Evolutionary conservation across 306 rosid species (phyloP).

Genomic region (Prunus padus): DNA sequence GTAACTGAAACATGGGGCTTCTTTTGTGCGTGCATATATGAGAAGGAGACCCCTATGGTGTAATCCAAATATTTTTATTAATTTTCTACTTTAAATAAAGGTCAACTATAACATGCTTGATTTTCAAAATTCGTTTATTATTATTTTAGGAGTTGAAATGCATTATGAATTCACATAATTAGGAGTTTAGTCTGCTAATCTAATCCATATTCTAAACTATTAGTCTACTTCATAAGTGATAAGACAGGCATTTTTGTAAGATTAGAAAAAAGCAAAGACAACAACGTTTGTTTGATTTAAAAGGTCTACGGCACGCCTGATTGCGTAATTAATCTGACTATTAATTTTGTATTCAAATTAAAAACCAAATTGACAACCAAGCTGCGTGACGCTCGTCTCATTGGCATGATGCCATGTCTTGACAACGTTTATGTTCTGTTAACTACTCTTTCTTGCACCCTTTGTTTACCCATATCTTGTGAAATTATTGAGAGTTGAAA

Average conservation of each 20-base stretch:
- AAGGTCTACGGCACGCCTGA: conserved; percentile 18
- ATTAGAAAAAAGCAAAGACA: not conserved
- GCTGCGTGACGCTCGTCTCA: conserved; percentile 1
- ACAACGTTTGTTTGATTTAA: not conserved
- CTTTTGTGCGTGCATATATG: not conserved
- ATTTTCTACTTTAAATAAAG: not conserved
- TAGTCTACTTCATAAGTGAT: not conserved
- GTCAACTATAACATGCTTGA: not conserved
- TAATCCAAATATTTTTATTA: not conserved
- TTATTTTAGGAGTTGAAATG: not conserved
- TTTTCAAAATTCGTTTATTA: not conserved
- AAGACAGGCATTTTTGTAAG: not conserved
- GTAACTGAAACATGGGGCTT: not conserved
- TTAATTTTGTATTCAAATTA: not conserved
- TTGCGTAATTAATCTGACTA: not conserved
- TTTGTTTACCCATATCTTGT: conserved; percentile 9
- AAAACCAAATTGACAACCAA: conserved; percentile 6
- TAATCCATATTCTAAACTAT: not conserved
- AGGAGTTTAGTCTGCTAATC: not conserved
- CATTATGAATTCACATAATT: not conserved
- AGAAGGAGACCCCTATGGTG: not conserved
- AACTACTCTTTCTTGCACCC: not conserved
- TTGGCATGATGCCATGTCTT: not conserved
- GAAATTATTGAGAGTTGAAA: not conserved
- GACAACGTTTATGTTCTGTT: conserved; percentile 12